These are phyloP conservation scores for Posidonia australis DNA, from an alignment of 106 monocot species.

Conservation along the genomic window DNA sequence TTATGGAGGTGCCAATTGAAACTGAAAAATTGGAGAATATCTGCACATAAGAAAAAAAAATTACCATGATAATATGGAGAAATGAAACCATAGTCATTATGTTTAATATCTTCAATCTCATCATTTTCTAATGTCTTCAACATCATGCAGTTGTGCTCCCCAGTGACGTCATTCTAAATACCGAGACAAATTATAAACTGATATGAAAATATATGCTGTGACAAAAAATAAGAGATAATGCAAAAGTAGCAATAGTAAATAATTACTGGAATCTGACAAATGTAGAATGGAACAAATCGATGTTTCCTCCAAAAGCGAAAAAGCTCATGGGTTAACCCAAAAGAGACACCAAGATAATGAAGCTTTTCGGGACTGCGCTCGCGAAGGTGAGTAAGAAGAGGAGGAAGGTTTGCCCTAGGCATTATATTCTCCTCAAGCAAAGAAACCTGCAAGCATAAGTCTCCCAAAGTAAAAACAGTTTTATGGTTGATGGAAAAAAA, in stretches of 20 bases:
- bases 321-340: conserved; percentile 77
- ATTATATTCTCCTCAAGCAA: conserved; percentile 81
- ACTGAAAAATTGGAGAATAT: not conserved
- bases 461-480: too few species aligned
- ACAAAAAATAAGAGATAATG: not conserved
- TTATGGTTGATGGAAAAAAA: not conserved
- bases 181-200: not conserved
- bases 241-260: not conserved
- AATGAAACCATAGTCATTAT: conserved; percentile 57
- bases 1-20: too few species aligned
- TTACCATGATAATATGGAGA: conserved; percentile 83
- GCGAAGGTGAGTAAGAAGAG: conserved; percentile 81
- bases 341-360: conserved; percentile 86
- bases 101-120: conserved; percentile 46
- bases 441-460: conserved; percentile 57
- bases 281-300: conserved; percentile 76
- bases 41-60: not conserved
- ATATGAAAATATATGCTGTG: not conserved
- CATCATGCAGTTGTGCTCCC: conserved; percentile 90
- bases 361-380: conserved; percentile 83
- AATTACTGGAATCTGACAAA: conserved; percentile 80
- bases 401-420: conserved; percentile 78
- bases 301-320: conserved; percentile 89
- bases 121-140: conserved; percentile 71
- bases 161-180: conserved; percentile 76